Percentiles rank a stretch among this genome's conserved stretches.
Conservation (phyloP, 2,329 filamentous ascomycete genomes). For the Ceratocystis lukuohia region DNA sequence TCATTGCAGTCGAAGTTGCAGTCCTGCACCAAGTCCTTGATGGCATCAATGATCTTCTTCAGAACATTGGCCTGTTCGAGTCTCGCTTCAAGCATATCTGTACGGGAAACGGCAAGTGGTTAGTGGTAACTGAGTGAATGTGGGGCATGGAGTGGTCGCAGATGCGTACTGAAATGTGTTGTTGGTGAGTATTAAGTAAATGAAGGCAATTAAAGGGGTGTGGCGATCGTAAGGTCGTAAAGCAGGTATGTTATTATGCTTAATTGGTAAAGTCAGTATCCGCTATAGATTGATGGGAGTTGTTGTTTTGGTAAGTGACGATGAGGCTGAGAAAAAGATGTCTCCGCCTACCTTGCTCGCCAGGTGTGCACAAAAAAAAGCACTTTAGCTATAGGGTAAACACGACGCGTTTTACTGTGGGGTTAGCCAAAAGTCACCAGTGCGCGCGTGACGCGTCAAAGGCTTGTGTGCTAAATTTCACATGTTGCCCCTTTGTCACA, state of each 20-base stretch:
- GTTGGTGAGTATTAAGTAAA: background rate
- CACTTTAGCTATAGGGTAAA: slow-evolving; percentile 1
- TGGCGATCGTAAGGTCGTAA: background rate
- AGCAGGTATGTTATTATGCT: background rate
- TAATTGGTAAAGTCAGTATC: background rate
- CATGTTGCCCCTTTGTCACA: background rate
- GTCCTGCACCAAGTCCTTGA: slow-evolving; percentile 98
- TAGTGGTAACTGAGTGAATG: background rate
- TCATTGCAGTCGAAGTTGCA: slow-evolving; percentile 99
- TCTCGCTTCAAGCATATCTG: slow-evolving; percentile 84
- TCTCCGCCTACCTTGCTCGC: background rate
- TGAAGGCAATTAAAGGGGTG: background rate
- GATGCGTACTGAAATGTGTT: slow-evolving; percentile 15
- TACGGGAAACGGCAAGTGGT: slow-evolving; percentile 2
- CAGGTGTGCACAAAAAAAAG: background rate
- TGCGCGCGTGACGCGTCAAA: background rate
- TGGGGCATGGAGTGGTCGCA: background rate
- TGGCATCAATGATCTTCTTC: slow-evolving; percentile 98
- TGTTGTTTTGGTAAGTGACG: background rate
- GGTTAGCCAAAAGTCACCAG: background rate
- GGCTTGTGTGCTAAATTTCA: background rate
- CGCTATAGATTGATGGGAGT: background rate
- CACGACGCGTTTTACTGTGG: background rate
- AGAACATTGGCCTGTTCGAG: slow-evolving; percentile 85
- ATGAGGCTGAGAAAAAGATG: background rate